Conservation (phyloP, 805 yeast species). For the Wickerhamomyces xylosicus region DNA sequence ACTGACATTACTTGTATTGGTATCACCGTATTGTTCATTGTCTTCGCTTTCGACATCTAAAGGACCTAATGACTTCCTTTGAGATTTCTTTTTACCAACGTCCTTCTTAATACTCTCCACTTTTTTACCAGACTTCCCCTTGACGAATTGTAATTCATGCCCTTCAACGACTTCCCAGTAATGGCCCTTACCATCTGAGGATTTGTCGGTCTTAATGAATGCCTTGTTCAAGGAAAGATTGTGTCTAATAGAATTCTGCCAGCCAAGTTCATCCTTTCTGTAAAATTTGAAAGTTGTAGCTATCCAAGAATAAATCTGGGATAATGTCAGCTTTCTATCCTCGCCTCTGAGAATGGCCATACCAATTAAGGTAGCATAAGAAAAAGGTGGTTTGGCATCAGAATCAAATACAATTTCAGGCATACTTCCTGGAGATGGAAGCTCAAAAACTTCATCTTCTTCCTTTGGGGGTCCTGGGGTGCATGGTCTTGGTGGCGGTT, state of each 20-base stretch:
- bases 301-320: slow-evolving; percentile 91
- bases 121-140: slow-evolving; percentile 40
- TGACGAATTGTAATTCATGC: slow-evolving; percentile 69
- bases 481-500: not conserved
- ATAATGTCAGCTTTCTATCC: slow-evolving; percentile 55
- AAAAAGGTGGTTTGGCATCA: slow-evolving; percentile 72
- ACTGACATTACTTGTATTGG: not conserved
- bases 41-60: slow-evolving; percentile 9
- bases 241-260: slow-evolving; percentile 97
- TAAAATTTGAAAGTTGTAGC: slow-evolving; percentile 77
- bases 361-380: slow-evolving; percentile 89
- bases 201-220: slow-evolving; percentile 80
- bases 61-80: not conserved
- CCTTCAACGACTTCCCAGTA: slow-evolving; percentile 90
- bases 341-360: slow-evolving; percentile 85
- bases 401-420: slow-evolving; percentile 14
- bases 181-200: slow-evolving; percentile 79
- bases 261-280: slow-evolving; percentile 77
- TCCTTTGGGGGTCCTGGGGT: not conserved
- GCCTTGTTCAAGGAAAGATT: slow-evolving; percentile 90
- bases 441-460: slow-evolving; percentile 5
- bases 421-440: slow-evolving; percentile 18
- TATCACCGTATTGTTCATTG: slow-evolving; percentile 8
- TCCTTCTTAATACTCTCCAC: slow-evolving; percentile 2
- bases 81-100: slow-evolving; percentile 1